A percentile compares a stretch with the other conserved stretches of the same genome.
phyloP scores from a whole-genome alignment of 441 rosid genomes.

The Corymbia calophylla region DNA sequence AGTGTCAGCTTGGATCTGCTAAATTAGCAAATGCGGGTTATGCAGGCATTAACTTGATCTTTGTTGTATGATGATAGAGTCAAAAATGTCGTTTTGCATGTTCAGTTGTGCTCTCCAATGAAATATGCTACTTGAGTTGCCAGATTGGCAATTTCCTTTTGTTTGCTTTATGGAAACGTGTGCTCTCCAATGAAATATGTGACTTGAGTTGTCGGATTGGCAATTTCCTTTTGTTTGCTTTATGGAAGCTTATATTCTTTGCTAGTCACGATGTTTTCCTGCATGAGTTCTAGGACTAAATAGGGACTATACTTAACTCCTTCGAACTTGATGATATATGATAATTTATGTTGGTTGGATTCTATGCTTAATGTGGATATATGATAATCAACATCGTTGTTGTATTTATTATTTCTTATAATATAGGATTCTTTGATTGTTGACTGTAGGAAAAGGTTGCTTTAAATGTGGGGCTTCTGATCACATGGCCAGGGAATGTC shows the following conservation, averaged over 20 bases:
- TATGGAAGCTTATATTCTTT: neutral
- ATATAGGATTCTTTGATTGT: neutral
- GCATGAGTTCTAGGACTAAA: too few species aligned
- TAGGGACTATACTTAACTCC: neutral
- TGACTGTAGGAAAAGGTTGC: slow-evolving; percentile 61
- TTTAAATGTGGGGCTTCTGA: slow-evolving; percentile 86
- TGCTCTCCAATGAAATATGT: neutral
- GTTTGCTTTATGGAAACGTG: neutral
- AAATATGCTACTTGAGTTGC: neutral
- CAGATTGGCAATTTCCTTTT: neutral
- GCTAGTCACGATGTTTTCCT: too few species aligned
- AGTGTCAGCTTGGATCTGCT: neutral
- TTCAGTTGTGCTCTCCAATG: neutral
- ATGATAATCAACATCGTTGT: neutral
- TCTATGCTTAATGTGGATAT: neutral
- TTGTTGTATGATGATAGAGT: neutral
- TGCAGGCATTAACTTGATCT: neutral
- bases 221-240: neutral
- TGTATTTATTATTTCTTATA: neutral
- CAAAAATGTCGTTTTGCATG: neutral
- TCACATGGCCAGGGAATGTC: slow-evolving; percentile 85
- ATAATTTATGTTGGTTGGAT: neutral
- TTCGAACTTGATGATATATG: neutral
- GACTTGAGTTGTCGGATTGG: neutral
- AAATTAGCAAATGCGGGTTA: neutral